These are phyloP conservation scores for Phytophthora capsici DNA, from an alignment of 352 stramenopile species.

Conservation along the genomic window DNA sequence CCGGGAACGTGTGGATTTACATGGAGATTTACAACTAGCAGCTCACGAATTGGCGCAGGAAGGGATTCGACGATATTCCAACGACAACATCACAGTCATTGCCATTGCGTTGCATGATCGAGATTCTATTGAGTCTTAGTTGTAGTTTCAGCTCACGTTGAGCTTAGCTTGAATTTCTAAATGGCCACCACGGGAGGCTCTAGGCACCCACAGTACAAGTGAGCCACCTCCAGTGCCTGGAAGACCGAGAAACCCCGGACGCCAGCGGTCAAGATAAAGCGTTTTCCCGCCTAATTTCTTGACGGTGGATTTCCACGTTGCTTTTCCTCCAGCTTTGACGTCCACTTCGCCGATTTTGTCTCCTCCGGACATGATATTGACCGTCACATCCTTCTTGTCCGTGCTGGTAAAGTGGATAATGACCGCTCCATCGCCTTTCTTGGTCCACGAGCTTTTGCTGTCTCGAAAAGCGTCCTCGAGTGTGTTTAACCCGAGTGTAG, in stretches of 20 bases:
- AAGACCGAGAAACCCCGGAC: slow-evolving; percentile 30
- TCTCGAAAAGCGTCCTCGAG: slow-evolving; percentile 26
- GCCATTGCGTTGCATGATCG: slow-evolving; percentile 30
- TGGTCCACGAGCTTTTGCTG: slow-evolving; percentile 32
- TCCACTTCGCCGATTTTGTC: slow-evolving; percentile 30
- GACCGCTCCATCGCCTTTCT: slow-evolving; percentile 26
- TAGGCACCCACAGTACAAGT: slow-evolving; percentile 60
- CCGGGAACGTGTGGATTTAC: slow-evolving; percentile 50
- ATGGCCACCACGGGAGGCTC: slow-evolving; percentile 39
- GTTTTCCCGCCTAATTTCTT: slow-evolving; percentile 37
- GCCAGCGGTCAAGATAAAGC: slow-evolving; percentile 36
- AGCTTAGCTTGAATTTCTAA: slow-evolving; percentile 55
- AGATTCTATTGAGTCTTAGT: slow-evolving; percentile 1
- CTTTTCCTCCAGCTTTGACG: slow-evolving; percentile 23
- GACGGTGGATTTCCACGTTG: slow-evolving; percentile 26
- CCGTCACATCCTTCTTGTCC: slow-evolving; percentile 30
- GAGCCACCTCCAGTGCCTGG: slow-evolving; percentile 46
- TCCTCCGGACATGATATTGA: slow-evolving; percentile 38
- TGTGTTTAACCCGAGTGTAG: slow-evolving; percentile 46
- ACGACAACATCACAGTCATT: slow-evolving; percentile 86
- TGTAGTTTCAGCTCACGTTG: slow-evolving; percentile 46
- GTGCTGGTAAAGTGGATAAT: slow-evolving; percentile 34
- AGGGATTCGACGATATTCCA: slow-evolving; percentile 72
- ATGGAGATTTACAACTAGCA: slow-evolving; percentile 63
- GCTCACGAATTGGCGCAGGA: slow-evolving; percentile 79